These are phyloP conservation scores for Aureobasidium vineae DNA, from an alignment of 2,329 filamentous ascomycete species.

Conservation along the genomic window DNA sequence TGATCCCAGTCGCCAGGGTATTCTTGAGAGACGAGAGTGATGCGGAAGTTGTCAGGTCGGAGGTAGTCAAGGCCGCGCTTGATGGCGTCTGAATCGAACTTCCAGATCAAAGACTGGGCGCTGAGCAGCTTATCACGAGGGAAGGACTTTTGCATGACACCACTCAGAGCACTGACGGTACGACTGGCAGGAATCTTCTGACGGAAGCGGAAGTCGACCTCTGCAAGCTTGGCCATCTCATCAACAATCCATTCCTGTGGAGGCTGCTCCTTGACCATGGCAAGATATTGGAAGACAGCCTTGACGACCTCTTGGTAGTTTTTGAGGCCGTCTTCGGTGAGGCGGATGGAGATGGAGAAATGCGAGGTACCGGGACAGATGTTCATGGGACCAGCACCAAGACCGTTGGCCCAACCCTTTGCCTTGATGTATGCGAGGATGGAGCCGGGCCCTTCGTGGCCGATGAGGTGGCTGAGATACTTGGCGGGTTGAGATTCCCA, in stretches of 20 bases:
- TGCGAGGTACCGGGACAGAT: constrained; percentile 78
- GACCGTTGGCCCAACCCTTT: constrained; percentile 83
- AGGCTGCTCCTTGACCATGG: constrained; percentile 73
- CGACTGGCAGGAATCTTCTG: constrained; percentile 87
- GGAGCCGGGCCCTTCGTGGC: constrained; percentile 89
- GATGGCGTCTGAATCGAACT: constrained; percentile 77
- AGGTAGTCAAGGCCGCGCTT: constrained; percentile 69
- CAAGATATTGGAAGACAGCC: constrained; percentile 86
- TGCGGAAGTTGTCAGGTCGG: constrained; percentile 82
- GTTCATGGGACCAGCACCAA: constrained; percentile 72
- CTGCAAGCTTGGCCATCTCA: constrained; percentile 84
- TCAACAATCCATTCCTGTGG: constrained; percentile 93
- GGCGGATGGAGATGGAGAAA: constrained; percentile 73
- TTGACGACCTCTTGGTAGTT: constrained; percentile 81
- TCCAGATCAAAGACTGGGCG: constrained; percentile 70
- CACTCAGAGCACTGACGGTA: constrained; percentile 81
- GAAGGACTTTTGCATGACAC: constrained; percentile 86
- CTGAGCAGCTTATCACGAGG: constrained; percentile 87
- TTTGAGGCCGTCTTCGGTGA: constrained; percentile 82
- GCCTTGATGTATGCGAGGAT: constrained; percentile 86
- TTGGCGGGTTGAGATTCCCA: constrained; percentile 79
- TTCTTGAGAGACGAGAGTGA: constrained; percentile 78
- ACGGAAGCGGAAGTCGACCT: constrained; percentile 92
- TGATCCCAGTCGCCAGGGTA: constrained; percentile 80
- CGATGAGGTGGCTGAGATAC: constrained; percentile 85